These are phyloP conservation scores for Ramularia endophylla DNA, from an alignment of 2,329 filamentous ascomycete genomes.

Conservation along the genomic window DNA sequence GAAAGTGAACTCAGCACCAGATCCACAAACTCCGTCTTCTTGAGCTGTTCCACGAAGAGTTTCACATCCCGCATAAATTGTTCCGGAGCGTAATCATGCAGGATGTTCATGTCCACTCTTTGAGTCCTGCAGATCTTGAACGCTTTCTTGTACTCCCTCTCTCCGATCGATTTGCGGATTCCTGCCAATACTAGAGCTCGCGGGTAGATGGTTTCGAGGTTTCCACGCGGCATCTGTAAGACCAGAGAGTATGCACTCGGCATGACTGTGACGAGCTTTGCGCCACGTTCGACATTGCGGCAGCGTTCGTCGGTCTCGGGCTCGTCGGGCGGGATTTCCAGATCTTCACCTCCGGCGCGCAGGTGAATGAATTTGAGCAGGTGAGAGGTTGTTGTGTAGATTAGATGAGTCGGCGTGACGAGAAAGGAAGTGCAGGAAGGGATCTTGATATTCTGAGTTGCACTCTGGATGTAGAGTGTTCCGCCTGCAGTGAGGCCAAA, in stretches of 20 bases:
- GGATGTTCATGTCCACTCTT: slow-evolving; percentile 94
- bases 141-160: slow-evolving; percentile 73
- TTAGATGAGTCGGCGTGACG: slow-evolving; percentile 71
- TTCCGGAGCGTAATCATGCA: slow-evolving; percentile 85
- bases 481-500: slow-evolving; percentile 71
- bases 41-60: slow-evolving; percentile 77
- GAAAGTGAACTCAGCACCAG: slow-evolving; percentile 59
- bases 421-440: slow-evolving; percentile 92
- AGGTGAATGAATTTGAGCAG: slow-evolving; percentile 92
- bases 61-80: slow-evolving; percentile 74
- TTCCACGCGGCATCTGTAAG: slow-evolving; percentile 92
- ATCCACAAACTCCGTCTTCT: slow-evolving; percentile 76
- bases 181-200: slow-evolving; percentile 87
- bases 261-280: slow-evolving; percentile 79
- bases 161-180: slow-evolving; percentile 73
- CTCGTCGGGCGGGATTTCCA: slow-evolving; percentile 79
- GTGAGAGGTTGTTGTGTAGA: slow-evolving; percentile 90
- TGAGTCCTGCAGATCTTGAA: slow-evolving; percentile 87
- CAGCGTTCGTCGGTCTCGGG: slow-evolving; percentile 90
- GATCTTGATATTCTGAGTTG: slow-evolving; percentile 62
- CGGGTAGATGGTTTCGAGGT: slow-evolving; percentile 91
- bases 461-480: slow-evolving; percentile 44
- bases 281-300: slow-evolving; percentile 84
- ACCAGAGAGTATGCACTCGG: slow-evolving; percentile 80
- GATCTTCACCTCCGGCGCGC: slow-evolving; percentile 47